Conservation (phyloP, 495 filamentous ascomycete species). For the Penicillium canescens region DNA sequence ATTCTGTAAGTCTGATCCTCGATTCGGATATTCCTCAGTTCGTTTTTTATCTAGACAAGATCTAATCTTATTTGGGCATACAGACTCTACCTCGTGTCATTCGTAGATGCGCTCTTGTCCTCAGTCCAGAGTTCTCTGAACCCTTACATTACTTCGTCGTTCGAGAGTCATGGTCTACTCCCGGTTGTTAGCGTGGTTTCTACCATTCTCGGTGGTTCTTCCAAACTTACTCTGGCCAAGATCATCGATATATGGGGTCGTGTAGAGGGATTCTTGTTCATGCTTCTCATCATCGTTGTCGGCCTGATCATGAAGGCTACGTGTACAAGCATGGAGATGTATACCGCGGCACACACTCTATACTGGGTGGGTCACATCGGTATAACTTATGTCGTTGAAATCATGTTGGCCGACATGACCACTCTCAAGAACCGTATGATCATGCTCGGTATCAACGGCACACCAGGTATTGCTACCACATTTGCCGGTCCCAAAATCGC, state of each 20-base stretch:
- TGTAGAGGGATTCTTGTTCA: slow-evolving; percentile 46
- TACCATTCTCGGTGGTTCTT: slow-evolving; percentile 55
- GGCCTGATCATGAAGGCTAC: slow-evolving; percentile 48
- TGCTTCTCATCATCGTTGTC: slow-evolving; percentile 17
- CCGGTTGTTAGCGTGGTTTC: slow-evolving; percentile 21
- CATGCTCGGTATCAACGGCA: slow-evolving; percentile 52
- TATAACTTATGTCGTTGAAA: slow-evolving; percentile 48
- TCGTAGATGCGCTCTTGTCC: slow-evolving; percentile 8
- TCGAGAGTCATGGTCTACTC: slow-evolving; percentile 20
- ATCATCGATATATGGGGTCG: slow-evolving; percentile 61
- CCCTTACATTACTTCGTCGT: slow-evolving; percentile 25
- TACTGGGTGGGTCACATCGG: slow-evolving; percentile 55
- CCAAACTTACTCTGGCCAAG: slow-evolving; percentile 60
- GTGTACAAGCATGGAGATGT: slow-evolving; percentile 38
- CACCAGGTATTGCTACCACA: slow-evolving; percentile 58
- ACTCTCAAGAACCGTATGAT: slow-evolving; percentile 56
- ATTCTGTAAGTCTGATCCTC: slow-evolving; percentile 3
- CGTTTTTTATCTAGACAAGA: too few relatives aligned
- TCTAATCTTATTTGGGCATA: not conserved
- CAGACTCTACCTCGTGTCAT: slow-evolving; percentile 17
- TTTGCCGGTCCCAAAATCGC: slow-evolving; percentile 23
- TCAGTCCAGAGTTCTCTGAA: slow-evolving; percentile 11
- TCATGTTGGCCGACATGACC: slow-evolving; percentile 64
- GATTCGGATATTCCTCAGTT: too few relatives aligned
- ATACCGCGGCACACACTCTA: slow-evolving; percentile 46